Conservation (phyloP, 768 basidiomycete genomes). For the Fomitopsis pulvina region DNA sequence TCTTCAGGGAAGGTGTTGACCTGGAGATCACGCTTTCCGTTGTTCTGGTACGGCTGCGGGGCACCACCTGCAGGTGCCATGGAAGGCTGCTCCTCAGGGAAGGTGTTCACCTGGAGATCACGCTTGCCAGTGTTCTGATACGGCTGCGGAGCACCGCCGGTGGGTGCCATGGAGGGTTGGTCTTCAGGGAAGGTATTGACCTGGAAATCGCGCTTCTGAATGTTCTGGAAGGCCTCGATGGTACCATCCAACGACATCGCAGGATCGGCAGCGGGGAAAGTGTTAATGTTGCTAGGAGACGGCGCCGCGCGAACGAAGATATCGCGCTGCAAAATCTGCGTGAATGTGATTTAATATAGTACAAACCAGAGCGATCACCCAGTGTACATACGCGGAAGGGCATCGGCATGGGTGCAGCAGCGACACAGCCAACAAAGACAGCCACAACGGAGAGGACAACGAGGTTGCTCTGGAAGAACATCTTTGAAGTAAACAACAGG, state of each 20-base stretch:
- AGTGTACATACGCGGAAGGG: conserved; percentile 28
- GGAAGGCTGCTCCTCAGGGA: conserved; percentile 28
- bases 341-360: neutral
- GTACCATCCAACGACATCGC: conserved; percentile 14
- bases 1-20: conserved; percentile 28
- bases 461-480: conserved; percentile 39
- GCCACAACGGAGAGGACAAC: conserved; percentile 34
- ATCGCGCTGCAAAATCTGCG: conserved; percentile 10
- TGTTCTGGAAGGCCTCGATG: conserved; percentile 14
- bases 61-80: conserved; percentile 30
- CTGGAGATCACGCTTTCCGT: conserved; percentile 19
- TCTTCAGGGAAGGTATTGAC: conserved; percentile 28
- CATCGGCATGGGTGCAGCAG: conserved; percentile 37
- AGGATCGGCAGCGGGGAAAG: conserved; percentile 19
- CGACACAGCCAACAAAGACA: conserved; percentile 38
- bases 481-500: conserved; percentile 24
- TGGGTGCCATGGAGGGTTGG: conserved; percentile 21
- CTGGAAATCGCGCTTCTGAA: conserved; percentile 21
- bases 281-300: conserved; percentile 14
- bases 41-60: conserved; percentile 9
- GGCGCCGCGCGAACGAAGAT: conserved; percentile 28
- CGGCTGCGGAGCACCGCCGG: conserved; percentile 10
- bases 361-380: neutral
- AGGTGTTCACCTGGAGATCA: conserved; percentile 12
- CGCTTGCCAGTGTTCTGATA: conserved; percentile 14